A percentile compares a stretch with the other conserved stretches of the same genome.
Evolutionary conservation across 2,329 filamentous ascomycete genomes (phyloP).

Genomic region (Fusarium redolens): DNA sequence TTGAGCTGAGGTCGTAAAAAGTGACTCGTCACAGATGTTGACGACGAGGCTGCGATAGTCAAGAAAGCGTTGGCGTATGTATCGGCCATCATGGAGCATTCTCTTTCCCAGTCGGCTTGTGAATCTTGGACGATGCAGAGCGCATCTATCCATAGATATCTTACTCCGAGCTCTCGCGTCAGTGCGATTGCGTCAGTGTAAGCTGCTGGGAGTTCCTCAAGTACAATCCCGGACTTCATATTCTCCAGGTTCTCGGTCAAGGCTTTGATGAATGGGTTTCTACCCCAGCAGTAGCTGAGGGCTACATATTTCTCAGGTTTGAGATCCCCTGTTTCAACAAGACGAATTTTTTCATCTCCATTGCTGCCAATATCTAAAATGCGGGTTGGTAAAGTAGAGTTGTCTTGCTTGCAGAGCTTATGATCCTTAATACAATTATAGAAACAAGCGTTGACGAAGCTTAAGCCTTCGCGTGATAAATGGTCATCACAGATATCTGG

Average conservation of each 20-base stretch:
- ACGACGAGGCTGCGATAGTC: slow-evolving; percentile 34
- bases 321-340: background rate
- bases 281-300: slow-evolving; percentile 39
- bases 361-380: slow-evolving; percentile 20
- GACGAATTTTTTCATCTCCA: background rate
- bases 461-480: slow-evolving; percentile 14
- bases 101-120: slow-evolving; percentile 28
- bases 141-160: slow-evolving; percentile 36
- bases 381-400: slow-evolving; percentile 9
- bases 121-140: slow-evolving; percentile 36
- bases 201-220: slow-evolving; percentile 19
- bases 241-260: background rate
- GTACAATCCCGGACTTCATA: slow-evolving; percentile 9
- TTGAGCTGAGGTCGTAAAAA: slow-evolving; percentile 15
- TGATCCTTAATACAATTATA: slow-evolving; percentile 13
- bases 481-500: slow-evolving; percentile 27
- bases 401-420: background rate
- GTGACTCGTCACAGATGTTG: slow-evolving; percentile 16
- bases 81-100: slow-evolving; percentile 29
- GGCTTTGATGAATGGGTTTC: slow-evolving; percentile 2
- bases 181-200: slow-evolving; percentile 17
- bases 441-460: slow-evolving; percentile 22
- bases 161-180: slow-evolving; percentile 6
- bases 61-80: slow-evolving; percentile 29
- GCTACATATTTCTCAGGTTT: slow-evolving; percentile 18